Percentiles rank a stretch among this genome's conserved stretches.
Evolutionary conservation across 176 grass and related monocot species (phyloP).

Genomic region (Saccharum officinarum): DNA sequence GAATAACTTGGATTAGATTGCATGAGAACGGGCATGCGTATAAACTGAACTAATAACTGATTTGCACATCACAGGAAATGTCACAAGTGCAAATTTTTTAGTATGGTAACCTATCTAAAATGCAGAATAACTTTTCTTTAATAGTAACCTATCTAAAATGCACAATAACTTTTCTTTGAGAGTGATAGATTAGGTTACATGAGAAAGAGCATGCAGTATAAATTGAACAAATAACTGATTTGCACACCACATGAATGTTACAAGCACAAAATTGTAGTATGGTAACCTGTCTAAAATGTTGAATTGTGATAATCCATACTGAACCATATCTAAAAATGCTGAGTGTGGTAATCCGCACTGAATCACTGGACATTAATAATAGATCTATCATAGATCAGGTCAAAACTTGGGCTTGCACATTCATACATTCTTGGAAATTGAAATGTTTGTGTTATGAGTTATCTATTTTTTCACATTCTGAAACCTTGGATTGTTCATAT

Average conservation of each 20-base stretch:
- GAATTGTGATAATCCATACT: not conserved
- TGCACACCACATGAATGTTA: too few relatives aligned
- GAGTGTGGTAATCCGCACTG: not conserved
- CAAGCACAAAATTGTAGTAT: too few relatives aligned
- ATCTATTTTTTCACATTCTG: not conserved
- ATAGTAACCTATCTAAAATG: not conserved
- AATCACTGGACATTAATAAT: not conserved
- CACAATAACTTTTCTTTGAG: too few relatives aligned
- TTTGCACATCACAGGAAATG: not conserved
- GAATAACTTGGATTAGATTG: not conserved
- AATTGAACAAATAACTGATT: too few relatives aligned
- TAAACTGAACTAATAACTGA: not conserved
- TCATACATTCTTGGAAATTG: not conserved
- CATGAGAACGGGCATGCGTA: not conserved
- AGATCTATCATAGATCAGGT: not conserved
- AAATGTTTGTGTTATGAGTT: not conserved
- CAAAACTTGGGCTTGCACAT: constrained; percentile 1
- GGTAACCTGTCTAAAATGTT: not conserved
- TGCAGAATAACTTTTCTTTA: too few relatives aligned
- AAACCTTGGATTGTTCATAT: not conserved
- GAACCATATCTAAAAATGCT: not conserved
- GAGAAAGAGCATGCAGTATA: too few relatives aligned
- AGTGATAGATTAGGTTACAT: too few relatives aligned
- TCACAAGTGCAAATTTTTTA: not conserved
- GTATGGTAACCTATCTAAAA: not conserved